Conservation (phyloP, 352 stramenopile species). For the Plasmopara halstedii region DNA sequence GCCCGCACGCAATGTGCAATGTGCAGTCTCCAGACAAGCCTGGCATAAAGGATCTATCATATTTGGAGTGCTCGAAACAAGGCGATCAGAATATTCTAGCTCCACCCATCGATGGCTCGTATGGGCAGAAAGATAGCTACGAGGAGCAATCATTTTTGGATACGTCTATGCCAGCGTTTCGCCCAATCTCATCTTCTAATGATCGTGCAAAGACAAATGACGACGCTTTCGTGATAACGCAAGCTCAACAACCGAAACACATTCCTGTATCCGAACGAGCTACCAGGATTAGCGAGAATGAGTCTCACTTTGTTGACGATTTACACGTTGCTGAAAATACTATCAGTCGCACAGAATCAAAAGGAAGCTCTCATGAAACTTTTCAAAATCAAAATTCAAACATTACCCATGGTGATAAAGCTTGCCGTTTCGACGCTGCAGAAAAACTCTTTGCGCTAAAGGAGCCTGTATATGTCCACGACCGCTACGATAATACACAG, state of each 20-base stretch:
- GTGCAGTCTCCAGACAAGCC: not conserved
- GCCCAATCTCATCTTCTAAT: not conserved
- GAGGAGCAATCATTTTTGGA: not conserved
- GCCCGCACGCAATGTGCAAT: not conserved
- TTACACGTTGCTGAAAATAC: not conserved
- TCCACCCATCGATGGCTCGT: not conserved
- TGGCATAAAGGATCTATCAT: constrained; percentile 1
- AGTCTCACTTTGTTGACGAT: constrained; percentile 5
- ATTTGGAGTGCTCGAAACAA: constrained; percentile 10
- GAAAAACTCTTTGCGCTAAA: constrained; percentile 22
- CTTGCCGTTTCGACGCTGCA: constrained; percentile 21
- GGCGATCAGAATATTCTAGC: constrained; percentile 10
- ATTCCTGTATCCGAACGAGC: not conserved
- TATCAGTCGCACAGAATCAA: not conserved
- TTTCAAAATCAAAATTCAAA: not conserved
- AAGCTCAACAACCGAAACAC: constrained; percentile 1
- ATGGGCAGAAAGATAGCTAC: not conserved
- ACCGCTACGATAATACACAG: constrained; percentile 9
- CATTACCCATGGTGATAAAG: constrained; percentile 6
- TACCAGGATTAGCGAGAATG: not conserved
- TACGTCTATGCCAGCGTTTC: not conserved
- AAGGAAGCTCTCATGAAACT: not conserved
- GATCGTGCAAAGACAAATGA: constrained; percentile 1
- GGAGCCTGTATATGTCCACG: not conserved
- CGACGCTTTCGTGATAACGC: not conserved